phyloP scores from a whole-genome alignment of 208 protist species.

The Crithidia mellificae region DNA sequence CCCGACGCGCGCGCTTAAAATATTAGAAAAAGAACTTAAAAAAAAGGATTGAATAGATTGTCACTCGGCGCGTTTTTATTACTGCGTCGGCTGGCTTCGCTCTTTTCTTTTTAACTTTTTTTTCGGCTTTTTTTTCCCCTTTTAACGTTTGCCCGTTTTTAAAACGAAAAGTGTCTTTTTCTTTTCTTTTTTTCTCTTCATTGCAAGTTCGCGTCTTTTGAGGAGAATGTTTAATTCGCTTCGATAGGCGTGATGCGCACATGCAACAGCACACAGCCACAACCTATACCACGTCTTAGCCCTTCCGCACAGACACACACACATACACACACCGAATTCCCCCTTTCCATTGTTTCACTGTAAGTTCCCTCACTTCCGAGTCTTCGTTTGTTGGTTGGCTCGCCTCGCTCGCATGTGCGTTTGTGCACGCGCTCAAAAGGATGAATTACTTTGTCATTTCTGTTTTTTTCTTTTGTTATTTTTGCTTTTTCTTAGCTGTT shows the following conservation, averaged over 20 bases:
- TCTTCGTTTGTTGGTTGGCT: not conserved
- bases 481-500: not conserved
- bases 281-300: too few species aligned
- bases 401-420: not conserved
- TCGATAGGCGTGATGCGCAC: not conserved
- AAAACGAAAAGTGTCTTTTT: not conserved
- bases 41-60: too few species aligned
- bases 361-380: not conserved
- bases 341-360: not conserved
- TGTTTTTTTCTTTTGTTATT: slow-evolving; percentile 11
- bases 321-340: too few species aligned
- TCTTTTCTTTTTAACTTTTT: too few species aligned
- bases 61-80: not conserved
- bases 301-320: too few species aligned
- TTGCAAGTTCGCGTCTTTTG: not conserved
- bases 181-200: not conserved
- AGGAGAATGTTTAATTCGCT: not conserved
- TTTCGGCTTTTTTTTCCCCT: too few species aligned
- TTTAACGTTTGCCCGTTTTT: not conserved
- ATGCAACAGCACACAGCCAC: not conserved
- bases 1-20: not conserved
- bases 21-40: too few species aligned
- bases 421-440: slow-evolving; percentile 6
- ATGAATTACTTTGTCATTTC: not conserved
- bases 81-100: not conserved